Conservation (phyloP, 331 rosid species). For the Pyrus hybrid region DNA sequence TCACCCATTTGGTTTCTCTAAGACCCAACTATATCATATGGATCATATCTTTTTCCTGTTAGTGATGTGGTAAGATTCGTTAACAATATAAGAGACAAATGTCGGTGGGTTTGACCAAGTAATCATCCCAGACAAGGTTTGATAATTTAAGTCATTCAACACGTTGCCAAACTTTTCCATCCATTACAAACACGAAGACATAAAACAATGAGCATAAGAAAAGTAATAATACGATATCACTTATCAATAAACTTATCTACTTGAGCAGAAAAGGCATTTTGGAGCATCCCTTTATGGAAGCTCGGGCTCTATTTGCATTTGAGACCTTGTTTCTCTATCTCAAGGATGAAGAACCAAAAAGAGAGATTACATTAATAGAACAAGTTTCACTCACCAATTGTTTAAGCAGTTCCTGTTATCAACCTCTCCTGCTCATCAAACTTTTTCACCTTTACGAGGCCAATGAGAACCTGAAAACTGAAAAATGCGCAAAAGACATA, state of each 20-base stretch:
- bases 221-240: neutral
- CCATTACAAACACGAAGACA: neutral
- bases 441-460: conserved; percentile 75
- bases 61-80: neutral
- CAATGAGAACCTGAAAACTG: conserved; percentile 72
- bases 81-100: neutral
- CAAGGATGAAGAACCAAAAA: neutral
- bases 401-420: conserved; percentile 80
- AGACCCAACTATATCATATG: neutral
- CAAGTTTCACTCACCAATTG: conserved; percentile 27
- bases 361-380: neutral
- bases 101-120: neutral
- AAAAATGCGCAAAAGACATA: conserved; percentile 67
- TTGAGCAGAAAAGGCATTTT: neutral
- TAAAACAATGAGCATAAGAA: neutral
- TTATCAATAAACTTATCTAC: neutral
- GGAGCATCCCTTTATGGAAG: neutral
- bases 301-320: neutral
- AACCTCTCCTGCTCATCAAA: conserved; percentile 74
- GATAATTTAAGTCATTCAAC: neutral
- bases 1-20: neutral
- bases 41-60: neutral
- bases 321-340: neutral
- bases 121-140: neutral
- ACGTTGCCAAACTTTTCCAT: neutral